phyloP scores from a whole-genome alignment of 2,329 filamentous ascomycete genomes.

The Alternaria angustiovoidea region DNA sequence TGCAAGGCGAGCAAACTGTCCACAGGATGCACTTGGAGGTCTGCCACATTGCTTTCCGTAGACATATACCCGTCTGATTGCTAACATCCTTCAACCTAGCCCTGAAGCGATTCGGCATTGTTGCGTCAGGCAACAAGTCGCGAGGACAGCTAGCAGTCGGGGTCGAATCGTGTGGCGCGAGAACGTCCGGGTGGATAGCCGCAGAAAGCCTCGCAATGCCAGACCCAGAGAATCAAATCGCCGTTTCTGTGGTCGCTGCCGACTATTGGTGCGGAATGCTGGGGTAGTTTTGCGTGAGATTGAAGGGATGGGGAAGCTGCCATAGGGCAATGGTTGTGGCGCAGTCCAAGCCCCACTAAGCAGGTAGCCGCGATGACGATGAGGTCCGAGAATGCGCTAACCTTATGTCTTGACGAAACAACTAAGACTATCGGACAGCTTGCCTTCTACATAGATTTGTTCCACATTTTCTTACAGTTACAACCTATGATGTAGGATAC shows the following conservation, averaged over 20 bases:
- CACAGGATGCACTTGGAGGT: slow-evolving; percentile 26
- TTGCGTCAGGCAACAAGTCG: background rate
- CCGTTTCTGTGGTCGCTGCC: background rate
- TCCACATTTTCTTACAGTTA: background rate
- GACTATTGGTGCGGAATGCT: background rate
- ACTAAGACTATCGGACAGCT: background rate
- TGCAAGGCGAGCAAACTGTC: slow-evolving; percentile 26
- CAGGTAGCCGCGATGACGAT: slow-evolving; percentile 7
- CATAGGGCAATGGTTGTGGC: slow-evolving; percentile 4
- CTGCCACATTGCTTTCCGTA: slow-evolving; percentile 16
- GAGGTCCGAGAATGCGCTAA: background rate
- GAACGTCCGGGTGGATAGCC: background rate
- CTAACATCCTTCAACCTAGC: slow-evolving; percentile 18
- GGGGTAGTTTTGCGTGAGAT: background rate
- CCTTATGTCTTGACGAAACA: background rate
- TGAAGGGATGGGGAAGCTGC: background rate
- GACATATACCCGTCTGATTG: slow-evolving; percentile 12
- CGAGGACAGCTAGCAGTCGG: background rate
- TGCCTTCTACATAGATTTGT: background rate
- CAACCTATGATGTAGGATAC: background rate
- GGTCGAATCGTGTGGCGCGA: background rate
- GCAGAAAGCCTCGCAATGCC: background rate
- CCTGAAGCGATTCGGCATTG: slow-evolving; percentile 14
- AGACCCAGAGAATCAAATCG: background rate
- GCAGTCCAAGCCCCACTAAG: slow-evolving; percentile 12